phyloP scores from a whole-genome alignment of 257 asterid genomes.

The Catharanthus roseus region DNA sequence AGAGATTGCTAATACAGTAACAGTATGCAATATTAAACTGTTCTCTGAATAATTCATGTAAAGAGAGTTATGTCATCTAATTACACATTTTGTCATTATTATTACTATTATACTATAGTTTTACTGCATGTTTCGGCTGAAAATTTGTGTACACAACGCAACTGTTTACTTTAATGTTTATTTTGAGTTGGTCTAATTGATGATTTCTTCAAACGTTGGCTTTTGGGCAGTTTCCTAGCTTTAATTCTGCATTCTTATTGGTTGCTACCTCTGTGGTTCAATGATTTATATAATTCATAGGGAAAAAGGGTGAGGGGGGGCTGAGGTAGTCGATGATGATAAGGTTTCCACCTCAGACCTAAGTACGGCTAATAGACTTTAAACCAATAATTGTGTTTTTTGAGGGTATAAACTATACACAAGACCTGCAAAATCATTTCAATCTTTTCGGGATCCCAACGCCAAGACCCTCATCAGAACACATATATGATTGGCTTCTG shows the following conservation, averaged over 20 bases:
- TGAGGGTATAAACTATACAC: not conserved
- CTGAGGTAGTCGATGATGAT: slow-evolving; percentile 8
- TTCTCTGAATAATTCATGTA: too few species aligned
- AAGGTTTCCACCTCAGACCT: slow-evolving; percentile 18
- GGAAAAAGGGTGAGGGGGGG: not conserved
- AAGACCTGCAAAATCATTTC: not conserved
- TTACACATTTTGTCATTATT: too few species aligned
- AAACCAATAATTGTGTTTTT: not conserved
- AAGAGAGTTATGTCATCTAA: too few species aligned
- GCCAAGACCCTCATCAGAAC: too few species aligned
- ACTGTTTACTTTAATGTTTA: not conserved
- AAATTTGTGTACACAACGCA: slow-evolving; percentile 6
- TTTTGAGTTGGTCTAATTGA: not conserved
- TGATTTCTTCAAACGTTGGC: not conserved
- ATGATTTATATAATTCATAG: not conserved
- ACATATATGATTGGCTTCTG: too few species aligned
- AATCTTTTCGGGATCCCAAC: not conserved
- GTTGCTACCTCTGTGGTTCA: not conserved
- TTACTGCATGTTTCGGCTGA: not conserved
- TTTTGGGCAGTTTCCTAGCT: not conserved
- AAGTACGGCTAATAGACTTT: too few species aligned
- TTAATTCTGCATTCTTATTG: not conserved
- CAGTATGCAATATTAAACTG: too few species aligned
- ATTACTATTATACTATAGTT: not conserved
- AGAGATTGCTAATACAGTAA: too few species aligned